A percentile compares a stretch with the other conserved stretches of the same genome.
Evolutionary conservation across 805 yeast genomes (phyloP).

Genomic region (Candida glaebosa): DNA sequence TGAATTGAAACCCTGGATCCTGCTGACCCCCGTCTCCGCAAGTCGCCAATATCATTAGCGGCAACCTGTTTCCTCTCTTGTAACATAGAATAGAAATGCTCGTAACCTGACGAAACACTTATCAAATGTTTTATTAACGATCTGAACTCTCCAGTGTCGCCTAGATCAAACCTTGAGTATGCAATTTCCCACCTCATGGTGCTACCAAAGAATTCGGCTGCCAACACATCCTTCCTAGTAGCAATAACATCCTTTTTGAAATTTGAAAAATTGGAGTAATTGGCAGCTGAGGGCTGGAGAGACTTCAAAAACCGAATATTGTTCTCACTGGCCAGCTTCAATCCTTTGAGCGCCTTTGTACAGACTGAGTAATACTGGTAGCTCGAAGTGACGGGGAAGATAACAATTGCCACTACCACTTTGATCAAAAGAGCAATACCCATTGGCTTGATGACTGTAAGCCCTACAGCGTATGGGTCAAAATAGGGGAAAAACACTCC

Average conservation of each 20-base stretch:
- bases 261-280: constrained; percentile 20
- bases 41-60: constrained; percentile 11
- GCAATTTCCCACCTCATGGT: constrained; percentile 21
- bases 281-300: constrained; percentile 23
- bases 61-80: constrained; percentile 24
- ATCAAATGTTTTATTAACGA: constrained; percentile 20
- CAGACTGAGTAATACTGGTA: constrained; percentile 17
- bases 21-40: constrained; percentile 12
- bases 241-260: constrained; percentile 16
- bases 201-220: constrained; percentile 18
- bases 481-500: constrained; percentile 24
- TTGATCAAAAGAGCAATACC: constrained; percentile 22
- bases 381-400: constrained; percentile 28
- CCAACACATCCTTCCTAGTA: constrained; percentile 15
- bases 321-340: constrained; percentile 14
- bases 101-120: constrained; percentile 20
- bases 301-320: constrained; percentile 21
- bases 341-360: constrained; percentile 11
- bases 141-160: constrained; percentile 24
- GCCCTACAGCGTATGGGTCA: constrained; percentile 18
- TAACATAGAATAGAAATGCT: constrained; percentile 24
- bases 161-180: constrained; percentile 24
- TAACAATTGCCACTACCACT: constrained; percentile 14
- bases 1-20: constrained; percentile 2
- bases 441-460: constrained; percentile 20